Evolutionary conservation across 306 rosid genomes (phyloP).

Genomic region (Pyrus bretschneideri): DNA sequence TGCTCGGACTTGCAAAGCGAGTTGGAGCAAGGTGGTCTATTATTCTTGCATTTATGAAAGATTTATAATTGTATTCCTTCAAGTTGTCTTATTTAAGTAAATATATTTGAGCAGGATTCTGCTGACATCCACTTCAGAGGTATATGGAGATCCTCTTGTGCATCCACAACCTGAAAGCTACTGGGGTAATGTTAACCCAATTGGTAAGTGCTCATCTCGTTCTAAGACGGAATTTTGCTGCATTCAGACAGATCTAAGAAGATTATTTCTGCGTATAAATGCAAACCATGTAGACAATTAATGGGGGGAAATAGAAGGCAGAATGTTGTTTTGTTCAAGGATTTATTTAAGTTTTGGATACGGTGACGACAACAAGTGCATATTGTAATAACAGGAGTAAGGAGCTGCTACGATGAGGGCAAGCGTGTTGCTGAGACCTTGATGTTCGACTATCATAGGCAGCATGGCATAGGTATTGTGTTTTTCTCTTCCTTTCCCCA

Average conservation of each 20-base stretch:
- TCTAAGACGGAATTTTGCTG: constrained; percentile 5
- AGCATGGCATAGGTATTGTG: constrained; percentile 73
- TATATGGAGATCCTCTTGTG: constrained; percentile 90
- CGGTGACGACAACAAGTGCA: constrained; percentile 10
- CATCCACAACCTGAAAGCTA: constrained; percentile 91
- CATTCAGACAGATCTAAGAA: constrained; percentile 6
- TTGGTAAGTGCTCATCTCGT: constrained; percentile 52
- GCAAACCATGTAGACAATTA: neutral
- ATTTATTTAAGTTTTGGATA: neutral
- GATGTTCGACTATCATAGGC: constrained; percentile 98
- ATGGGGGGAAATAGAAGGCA: neutral
- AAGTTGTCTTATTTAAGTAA: constrained; percentile 17
- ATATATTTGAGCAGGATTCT: constrained; percentile 58
- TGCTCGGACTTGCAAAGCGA: constrained; percentile 98
- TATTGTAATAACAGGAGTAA: constrained; percentile 55
- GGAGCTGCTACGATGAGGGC: constrained; percentile 98
- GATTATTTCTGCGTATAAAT: neutral
- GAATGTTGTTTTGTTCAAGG: neutral
- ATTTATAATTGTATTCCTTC: constrained; percentile 3
- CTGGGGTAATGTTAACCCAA: constrained; percentile 99
- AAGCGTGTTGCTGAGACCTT: constrained; percentile 97
- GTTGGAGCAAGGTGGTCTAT: constrained; percentile 81
- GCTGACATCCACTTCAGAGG: constrained; percentile 96
- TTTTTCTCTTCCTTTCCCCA: neutral
- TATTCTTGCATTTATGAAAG: neutral